Percentiles rank a stretch among this genome's conserved stretches.
Evolutionary conservation across 768 basidiomycete species (phyloP).

Genomic region (Mrakia gelida): DNA sequence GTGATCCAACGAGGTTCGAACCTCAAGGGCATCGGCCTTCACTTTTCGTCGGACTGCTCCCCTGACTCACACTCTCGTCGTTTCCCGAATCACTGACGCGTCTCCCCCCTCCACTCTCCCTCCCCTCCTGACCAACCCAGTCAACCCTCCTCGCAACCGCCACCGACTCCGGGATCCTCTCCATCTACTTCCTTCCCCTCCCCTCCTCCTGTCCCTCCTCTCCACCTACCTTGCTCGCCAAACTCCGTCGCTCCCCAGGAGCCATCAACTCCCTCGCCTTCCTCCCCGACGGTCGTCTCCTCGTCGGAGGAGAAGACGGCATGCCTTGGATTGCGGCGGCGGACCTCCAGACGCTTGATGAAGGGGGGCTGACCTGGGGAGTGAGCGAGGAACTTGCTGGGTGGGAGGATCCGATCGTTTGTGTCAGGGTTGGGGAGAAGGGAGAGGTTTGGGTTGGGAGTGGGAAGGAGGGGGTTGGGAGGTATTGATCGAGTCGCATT

Average conservation of each 20-base stretch:
- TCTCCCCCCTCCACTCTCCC: neutral
- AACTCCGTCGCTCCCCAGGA: conserved; percentile 14
- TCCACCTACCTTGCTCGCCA: conserved; percentile 5
- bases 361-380: conserved; percentile 3
- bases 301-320: conserved; percentile 25
- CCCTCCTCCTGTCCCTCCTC: neutral
- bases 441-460: conserved; percentile 14
- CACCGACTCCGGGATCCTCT: conserved; percentile 7
- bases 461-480: conserved; percentile 10
- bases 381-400: conserved; percentile 20
- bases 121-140: neutral
- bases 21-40: no score
- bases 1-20: no score
- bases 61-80: no score
- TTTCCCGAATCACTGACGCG: no score
- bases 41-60: no score
- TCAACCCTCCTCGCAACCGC: neutral
- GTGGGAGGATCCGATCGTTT: conserved; percentile 22
- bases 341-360: neutral
- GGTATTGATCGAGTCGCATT: neutral
- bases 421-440: neutral
- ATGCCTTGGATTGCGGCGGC: conserved; percentile 22
- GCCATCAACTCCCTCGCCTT: conserved; percentile 21
- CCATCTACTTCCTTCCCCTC: neutral
- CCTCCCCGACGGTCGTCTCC: neutral